These are phyloP conservation scores for Camelina laxa DNA, from an alignment of 345 rosid species.

Conservation along the genomic window DNA sequence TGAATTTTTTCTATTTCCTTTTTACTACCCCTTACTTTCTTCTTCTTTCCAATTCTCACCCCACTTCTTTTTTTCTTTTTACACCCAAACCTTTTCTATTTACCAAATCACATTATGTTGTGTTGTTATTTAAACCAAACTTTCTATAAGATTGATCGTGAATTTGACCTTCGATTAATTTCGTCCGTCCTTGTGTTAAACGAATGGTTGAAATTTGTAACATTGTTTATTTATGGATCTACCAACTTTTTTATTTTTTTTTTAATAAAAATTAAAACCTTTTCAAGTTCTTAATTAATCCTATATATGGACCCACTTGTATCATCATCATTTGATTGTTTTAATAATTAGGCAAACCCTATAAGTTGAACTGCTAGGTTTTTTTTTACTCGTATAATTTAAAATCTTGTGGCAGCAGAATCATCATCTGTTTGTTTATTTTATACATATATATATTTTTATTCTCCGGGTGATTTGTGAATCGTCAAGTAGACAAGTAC, in stretches of 20 bases:
- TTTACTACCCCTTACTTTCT: constrained; percentile 22
- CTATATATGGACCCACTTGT: constrained; percentile 31
- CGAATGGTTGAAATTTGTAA: constrained; percentile 9
- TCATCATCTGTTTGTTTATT: constrained; percentile 33
- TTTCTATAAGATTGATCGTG: background rate
- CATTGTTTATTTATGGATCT: constrained; percentile 20
- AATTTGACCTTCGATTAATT: constrained; percentile 14
- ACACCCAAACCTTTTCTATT: background rate
- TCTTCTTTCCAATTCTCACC: background rate
- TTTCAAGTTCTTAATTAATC: constrained; percentile 25
- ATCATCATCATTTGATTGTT: constrained; percentile 19
- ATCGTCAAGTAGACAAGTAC: constrained; percentile 5
- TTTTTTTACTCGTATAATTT: constrained; percentile 10
- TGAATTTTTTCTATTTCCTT: constrained; percentile 23
- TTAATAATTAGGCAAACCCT: constrained; percentile 31
- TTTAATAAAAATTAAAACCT: constrained; percentile 26
- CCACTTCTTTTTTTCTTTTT: background rate
- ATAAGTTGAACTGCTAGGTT: constrained; percentile 13
- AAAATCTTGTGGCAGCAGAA: constrained; percentile 24
- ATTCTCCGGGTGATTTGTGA: constrained; percentile 43
- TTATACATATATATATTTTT: constrained; percentile 28
- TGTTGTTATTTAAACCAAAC: no score
- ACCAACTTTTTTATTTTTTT: no score
- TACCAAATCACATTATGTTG: background rate
- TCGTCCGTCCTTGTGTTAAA: background rate